Evolutionary conservation across 306 rosid species (phyloP), one percentile per base, ranked within the genome.

Genomic region (Pueraria montana): DNA sequence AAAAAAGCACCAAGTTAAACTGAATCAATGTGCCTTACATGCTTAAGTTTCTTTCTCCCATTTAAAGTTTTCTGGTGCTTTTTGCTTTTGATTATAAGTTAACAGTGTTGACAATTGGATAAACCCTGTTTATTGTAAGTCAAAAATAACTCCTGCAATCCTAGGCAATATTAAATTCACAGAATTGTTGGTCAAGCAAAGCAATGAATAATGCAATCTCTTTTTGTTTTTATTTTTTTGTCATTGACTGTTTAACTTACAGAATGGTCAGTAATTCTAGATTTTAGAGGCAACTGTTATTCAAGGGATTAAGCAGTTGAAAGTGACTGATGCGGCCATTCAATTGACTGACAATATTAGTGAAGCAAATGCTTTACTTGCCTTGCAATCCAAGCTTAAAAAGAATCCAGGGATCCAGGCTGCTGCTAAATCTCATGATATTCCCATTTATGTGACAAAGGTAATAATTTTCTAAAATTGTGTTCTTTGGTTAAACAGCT

Each of bases 321-420:
- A 87, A 86, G 86, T 91, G 89, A 79, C 87, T 59, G 98, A 87
- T 78, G 78, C 86, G 78, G 90, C 88, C 67, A 74, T 94, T 76
- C 79, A 85, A 82, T 86, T 96, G 72, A 94, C 97, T 82, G 89
- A 96, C 83, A 91, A 96, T 89, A 94, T 94, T 65, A 94, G 97
- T 61, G 93, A 91, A 83, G 99, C 98, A 81, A 91, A 96, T 77
- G 98, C 97, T 12, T 83, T 96, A 42, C 95, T 96, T 78, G 95
- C 93, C 79, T 84, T 96, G 90, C 99, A 91, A 64, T 85, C 97
- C 23, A 92, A 91, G 93, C 91, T 96, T 62, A 96, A 96, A 86
- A 96, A 92, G 87, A 96, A 96, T 87, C 87, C 95, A 17, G 78
- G 94, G 83, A 88, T 96, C 83, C 99, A 94, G 88, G 91, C 97